Evolutionary conservation across 148 eudicot species (phyloP).

Genomic region (Diospyros kaki): DNA sequence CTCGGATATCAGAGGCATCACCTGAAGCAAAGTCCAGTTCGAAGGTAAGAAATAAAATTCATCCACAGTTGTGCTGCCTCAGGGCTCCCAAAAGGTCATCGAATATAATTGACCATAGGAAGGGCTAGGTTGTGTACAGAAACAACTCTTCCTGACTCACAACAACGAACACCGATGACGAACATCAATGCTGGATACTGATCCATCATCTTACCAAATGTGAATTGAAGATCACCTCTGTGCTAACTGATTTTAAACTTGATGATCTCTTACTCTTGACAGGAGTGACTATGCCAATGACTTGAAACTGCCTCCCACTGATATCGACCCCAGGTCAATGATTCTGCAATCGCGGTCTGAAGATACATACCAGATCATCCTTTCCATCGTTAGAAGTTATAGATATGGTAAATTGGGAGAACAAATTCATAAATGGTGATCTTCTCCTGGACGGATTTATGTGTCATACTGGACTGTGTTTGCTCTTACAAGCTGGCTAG

Average conservation of each 20-base stretch:
- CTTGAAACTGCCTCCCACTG: not conserved
- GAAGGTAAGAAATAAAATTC: slow-evolving; percentile 16
- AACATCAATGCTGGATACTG: not conserved
- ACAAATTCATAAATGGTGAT: not conserved
- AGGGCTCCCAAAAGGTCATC: too few relatives aligned
- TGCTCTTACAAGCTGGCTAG: too few relatives aligned
- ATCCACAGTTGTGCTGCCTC: not conserved
- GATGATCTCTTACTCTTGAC: not conserved
- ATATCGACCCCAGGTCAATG: not conserved
- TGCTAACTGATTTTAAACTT: not conserved
- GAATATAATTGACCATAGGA: too few relatives aligned
- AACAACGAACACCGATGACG: too few relatives aligned
- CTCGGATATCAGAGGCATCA: slow-evolving; percentile 31
- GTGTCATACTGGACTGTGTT: not conserved
- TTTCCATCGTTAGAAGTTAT: not conserved
- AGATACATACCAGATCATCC: not conserved
- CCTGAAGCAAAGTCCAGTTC: slow-evolving; percentile 18
- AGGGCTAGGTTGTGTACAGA: not conserved
- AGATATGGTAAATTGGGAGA: not conserved
- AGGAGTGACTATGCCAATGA: slow-evolving; percentile 10
- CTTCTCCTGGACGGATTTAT: not conserved
- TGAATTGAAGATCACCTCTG: not conserved
- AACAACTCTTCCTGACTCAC: not conserved
- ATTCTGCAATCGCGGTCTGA: not conserved
- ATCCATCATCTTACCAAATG: not conserved